These are phyloP conservation scores for Globisporangium orthogonon DNA, from an alignment of 352 stramenopile species.

Conservation along the genomic window DNA sequence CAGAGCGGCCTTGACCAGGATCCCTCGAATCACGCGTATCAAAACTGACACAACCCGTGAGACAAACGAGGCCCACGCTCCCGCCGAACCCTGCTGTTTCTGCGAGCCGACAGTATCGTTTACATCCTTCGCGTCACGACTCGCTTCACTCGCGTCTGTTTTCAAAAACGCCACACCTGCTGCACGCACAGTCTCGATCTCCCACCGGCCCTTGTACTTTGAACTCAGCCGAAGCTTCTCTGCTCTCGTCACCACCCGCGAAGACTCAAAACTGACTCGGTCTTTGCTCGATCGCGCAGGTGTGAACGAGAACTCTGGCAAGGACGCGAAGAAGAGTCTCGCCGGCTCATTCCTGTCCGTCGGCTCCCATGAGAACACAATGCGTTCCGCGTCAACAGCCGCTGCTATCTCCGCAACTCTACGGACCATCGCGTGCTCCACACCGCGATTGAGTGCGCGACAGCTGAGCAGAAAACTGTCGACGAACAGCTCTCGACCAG, in stretches of 20 bases:
- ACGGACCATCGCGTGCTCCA: constrained; percentile 63
- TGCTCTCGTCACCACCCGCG: background rate
- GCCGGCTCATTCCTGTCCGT: constrained; percentile 62
- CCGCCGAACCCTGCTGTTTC: too few species aligned
- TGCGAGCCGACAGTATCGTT: background rate
- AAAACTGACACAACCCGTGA: too few species aligned
- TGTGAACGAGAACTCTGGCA: constrained; percentile 12
- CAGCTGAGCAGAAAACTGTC: constrained; percentile 72
- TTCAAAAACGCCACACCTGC: constrained; percentile 5
- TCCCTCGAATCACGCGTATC: too few species aligned
- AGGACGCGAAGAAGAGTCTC: constrained; percentile 38
- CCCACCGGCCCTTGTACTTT: constrained; percentile 5
- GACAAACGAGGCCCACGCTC: too few species aligned
- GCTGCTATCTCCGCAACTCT: constrained; percentile 32
- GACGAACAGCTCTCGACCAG: constrained; percentile 15
- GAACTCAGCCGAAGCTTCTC: constrained; percentile 6
- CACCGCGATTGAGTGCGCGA: constrained; percentile 55
- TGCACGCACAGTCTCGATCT: constrained; percentile 1
- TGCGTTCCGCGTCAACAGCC: constrained; percentile 1
- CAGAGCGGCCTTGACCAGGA: too few species aligned
- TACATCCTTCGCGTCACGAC: background rate
- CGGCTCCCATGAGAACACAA: constrained; percentile 49
- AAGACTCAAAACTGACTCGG: background rate
- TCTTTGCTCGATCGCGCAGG: background rate
- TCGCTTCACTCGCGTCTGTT: background rate